Evolutionary conservation across 2,329 filamentous ascomycete genomes (phyloP), one percentile per base, ranked within the genome.

Genomic region (Fusarium siculi): DNA sequence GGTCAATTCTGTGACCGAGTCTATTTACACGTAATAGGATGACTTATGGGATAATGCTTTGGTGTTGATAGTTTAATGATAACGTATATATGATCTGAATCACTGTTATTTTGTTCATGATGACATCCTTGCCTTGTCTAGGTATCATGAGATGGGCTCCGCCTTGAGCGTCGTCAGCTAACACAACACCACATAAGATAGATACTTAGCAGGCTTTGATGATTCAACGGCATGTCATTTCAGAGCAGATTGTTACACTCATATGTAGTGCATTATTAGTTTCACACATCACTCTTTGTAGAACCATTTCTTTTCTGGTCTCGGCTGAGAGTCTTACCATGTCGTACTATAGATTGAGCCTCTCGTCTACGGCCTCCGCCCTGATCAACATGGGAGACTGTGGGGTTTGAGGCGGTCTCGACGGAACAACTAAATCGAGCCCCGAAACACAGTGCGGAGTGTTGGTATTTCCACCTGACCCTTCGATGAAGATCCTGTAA

Each of bases 1-100:
- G 82, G 90, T 98, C 44, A 98, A 98, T 81, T 84, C 89, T 50
- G 92, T 90, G 78, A 98, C 96, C 0, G 94, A 98, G 86, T 94
- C 93, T 87, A 90, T 97, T 69, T 96, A 94, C 80, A 93, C 93
- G 10, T 94, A 44, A 30, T 30, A 18, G 42, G 42, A 57, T 50
- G 42, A 30, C 23, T 57, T 34, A 28, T 28, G 54, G 32, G 32
- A 36, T 23, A 36, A 36, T 49, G 30, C 14, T 36, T 57, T 25
- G 40, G 42, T 23, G 54, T 28, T 49, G 23, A 25, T 57, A 49
- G 52, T 49, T 49, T 36, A 36, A 19, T 50, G 54, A 37, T 49
- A 36, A 57, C 54, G 23, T n/a, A 49, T 49, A 25, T 18, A 47
- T 47, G 19, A 50, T 37, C 23, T n/a, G 40, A 30, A 50, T 50